These are phyloP conservation scores for Gentiana macrophylla DNA, from an alignment of 257 asterid genomes.

Conservation along the genomic window DNA sequence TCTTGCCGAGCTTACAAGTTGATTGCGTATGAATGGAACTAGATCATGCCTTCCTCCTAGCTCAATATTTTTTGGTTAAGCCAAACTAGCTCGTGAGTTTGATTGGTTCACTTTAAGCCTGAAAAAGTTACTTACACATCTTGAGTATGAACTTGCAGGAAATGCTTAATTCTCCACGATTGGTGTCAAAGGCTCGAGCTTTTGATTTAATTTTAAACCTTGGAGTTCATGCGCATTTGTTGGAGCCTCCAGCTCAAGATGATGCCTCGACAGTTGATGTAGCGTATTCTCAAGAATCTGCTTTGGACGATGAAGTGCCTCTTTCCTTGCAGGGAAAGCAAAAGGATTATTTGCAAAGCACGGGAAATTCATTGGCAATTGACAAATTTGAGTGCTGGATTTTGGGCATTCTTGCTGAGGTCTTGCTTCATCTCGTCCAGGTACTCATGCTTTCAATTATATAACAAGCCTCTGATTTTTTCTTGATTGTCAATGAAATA, in stretches of 20 bases:
- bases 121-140: slow-evolving; percentile 15
- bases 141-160: slow-evolving; percentile 42
- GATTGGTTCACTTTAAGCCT: no score
- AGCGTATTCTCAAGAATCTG: slow-evolving; percentile 69
- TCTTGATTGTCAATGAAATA: neutral
- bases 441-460: slow-evolving; percentile 20
- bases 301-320: slow-evolving; percentile 55
- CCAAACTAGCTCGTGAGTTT: no score
- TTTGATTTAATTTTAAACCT: slow-evolving; percentile 93
- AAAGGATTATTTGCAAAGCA: slow-evolving; percentile 40
- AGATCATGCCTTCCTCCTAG: no score
- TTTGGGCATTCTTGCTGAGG: slow-evolving; percentile 89
- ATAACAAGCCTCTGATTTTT: no score
- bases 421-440: slow-evolving; percentile 98
- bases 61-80: no score
- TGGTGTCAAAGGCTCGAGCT: slow-evolving; percentile 84
- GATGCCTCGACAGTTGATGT: slow-evolving; percentile 63
- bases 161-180: slow-evolving; percentile 75
- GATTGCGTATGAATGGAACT: no score
- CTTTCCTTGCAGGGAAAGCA: slow-evolving; percentile 37
- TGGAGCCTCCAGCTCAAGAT: slow-evolving; percentile 91
- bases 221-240: slow-evolving; percentile 93
- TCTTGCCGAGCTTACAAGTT: no score
- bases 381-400: slow-evolving; percentile 95
- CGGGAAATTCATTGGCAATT: slow-evolving; percentile 49